phyloP scores from a whole-genome alignment of 2,329 filamentous ascomycete species.

The Colletotrichum magnum region DNA sequence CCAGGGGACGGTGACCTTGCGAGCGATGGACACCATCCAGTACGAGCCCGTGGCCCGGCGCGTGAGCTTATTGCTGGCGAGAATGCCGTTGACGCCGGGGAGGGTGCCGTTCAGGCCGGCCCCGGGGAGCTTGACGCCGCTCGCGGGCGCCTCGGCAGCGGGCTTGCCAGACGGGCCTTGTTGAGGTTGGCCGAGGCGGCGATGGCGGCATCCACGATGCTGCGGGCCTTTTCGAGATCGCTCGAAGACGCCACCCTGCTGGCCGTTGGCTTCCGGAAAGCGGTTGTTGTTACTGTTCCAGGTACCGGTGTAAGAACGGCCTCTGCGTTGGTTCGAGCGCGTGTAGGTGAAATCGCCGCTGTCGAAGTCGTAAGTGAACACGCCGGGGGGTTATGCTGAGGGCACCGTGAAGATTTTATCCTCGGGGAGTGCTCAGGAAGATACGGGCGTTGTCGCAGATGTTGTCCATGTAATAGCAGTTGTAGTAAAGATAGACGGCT shows the following conservation, averaged over 20 bases:
- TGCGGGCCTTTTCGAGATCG: constrained; percentile 36
- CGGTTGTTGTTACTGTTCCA: neutral
- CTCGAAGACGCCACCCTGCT: constrained; percentile 5
- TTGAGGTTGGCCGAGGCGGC: constrained; percentile 16
- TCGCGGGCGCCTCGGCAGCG: neutral
- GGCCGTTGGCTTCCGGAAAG: constrained; percentile 3
- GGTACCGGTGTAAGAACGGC: too few species aligned
- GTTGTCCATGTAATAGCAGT: constrained; percentile 45
- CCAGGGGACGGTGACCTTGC: constrained; percentile 3
- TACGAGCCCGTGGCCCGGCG: neutral
- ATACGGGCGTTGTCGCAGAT: constrained; percentile 44
- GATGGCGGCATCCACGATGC: constrained; percentile 40
- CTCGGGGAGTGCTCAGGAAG: constrained; percentile 30
- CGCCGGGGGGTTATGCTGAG: constrained; percentile 8
- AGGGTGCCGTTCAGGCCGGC: too few species aligned
- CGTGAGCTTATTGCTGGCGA: neutral
- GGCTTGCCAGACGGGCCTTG: constrained; percentile 22
- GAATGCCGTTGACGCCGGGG: too few species aligned
- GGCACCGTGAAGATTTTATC: neutral
- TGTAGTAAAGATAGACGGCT: constrained; percentile 41
- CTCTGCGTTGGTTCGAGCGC: constrained; percentile 7
- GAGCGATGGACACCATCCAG: constrained; percentile 17
- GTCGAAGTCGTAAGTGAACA: constrained; percentile 17
- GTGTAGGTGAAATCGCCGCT: constrained; percentile 19
- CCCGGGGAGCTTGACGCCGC: neutral